Evolutionary conservation across 176 grass and related monocot genomes (phyloP), one percentile per base, ranked within the genome.

Genomic region (Musa beccarii): DNA sequence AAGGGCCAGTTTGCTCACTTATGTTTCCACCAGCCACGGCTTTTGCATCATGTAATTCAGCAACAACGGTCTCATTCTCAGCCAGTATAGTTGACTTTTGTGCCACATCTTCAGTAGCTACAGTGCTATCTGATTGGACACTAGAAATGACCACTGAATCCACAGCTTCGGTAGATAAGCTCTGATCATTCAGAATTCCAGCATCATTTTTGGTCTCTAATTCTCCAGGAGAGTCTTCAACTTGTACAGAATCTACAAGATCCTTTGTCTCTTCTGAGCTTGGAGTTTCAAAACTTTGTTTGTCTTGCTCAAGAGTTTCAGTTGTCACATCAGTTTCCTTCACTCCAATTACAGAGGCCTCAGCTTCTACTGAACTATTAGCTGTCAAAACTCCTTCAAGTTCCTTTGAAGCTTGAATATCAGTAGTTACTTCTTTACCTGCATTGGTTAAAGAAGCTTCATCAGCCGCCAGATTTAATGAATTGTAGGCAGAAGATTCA

Each of bases 301-400:
- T 43, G 52, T 80, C 79, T 15, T 71, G 78, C 72, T 76, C 51
- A 17, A 71, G 52, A 75, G 74, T 49, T 68, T 21, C 59, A 83
- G 49, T 49, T 64, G 34, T 59, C 34, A 49, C 71, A 80, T 76
- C 81, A 77, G 50, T 56, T 68, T 74, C 55, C 54, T 22, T 76
- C 8, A 51, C 66, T 55, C 68, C 79, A 77, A 75, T 82, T 72
- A 62, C 66, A 82, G 70, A 81, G 80, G 78, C 80, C 83, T 76
- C 71, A 75, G 77, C 82, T 62, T 75, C 57, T 53, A 64, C 23
- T n/a, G 81, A 78, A 68, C 4, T 43, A 6, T 43, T 43, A 6
- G 4, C 34, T 43, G 75, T 66, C 24, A 78, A 81, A 75, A 76
- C 54, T 28, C 71, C 70, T 68, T 80, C 78, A 69, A 24, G 28